These are phyloP conservation scores for Monascus ruber DNA, from an alignment of 2,329 filamentous ascomycete species.

Conservation along the genomic window DNA sequence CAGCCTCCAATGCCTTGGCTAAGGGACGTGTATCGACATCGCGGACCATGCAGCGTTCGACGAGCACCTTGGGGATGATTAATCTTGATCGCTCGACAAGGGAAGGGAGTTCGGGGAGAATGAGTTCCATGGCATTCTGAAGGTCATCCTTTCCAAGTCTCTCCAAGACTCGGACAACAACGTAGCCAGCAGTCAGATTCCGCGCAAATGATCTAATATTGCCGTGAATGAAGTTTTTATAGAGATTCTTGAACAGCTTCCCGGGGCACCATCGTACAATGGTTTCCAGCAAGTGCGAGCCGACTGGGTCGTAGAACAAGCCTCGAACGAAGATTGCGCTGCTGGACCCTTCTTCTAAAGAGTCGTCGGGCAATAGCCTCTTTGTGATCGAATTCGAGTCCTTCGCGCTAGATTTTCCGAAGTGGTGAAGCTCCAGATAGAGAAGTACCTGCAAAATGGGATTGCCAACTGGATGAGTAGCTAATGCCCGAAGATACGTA, in stretches of 20 bases:
- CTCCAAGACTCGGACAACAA: constrained; percentile 70
- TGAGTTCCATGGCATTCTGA: constrained; percentile 56
- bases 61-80: constrained; percentile 66
- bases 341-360: constrained; percentile 60
- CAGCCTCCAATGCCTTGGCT: constrained; percentile 45
- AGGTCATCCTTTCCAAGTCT: constrained; percentile 81
- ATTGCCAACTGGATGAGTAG: constrained; percentile 82
- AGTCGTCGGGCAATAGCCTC: constrained; percentile 68
- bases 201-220: constrained; percentile 70
- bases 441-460: constrained; percentile 85
- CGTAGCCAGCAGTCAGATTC: constrained; percentile 84
- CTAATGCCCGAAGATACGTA: constrained; percentile 69
- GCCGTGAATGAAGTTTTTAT: constrained; percentile 66
- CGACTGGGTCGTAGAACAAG: constrained; percentile 80
- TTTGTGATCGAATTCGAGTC: constrained; percentile 60
- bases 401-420: constrained; percentile 54
- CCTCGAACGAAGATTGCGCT: constrained; percentile 73
- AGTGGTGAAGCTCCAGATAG: constrained; percentile 69
- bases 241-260: constrained; percentile 82
- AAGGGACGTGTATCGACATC: constrained; percentile 46
- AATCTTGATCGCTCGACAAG: constrained; percentile 66
- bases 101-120: constrained; percentile 59
- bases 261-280: constrained; percentile 71
- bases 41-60: constrained; percentile 70
- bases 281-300: constrained; percentile 79